Evolutionary conservation across 129 eudicot genomes (phyloP), one percentile per base, ranked within the genome.

Genomic region (Flaveria ramosissima): DNA sequence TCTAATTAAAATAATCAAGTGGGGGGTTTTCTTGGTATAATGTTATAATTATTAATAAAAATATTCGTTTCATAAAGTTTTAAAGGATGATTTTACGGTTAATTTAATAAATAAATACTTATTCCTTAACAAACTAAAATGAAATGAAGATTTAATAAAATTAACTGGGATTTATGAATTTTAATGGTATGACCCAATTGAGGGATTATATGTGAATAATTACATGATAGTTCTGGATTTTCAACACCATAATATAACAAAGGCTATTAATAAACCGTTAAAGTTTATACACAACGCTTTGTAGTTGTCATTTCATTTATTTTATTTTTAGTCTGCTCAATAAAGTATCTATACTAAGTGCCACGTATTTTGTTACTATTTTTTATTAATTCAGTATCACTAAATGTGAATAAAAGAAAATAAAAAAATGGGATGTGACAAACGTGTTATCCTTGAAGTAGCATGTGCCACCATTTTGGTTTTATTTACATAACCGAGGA

Each of bases 401-500:
- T 56, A 20, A 7, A 56, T 56, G 1, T 56, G 4, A 56, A 56
- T 21, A 19, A 20, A 7, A 7, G 3, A 20, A 57, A 21, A 20
- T 0, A 0, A 16, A 10, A 57, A 57, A 57, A 57, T 8, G 64
- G 17, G 16, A 57, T 8, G 15, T 21, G 17, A 20, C 32, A 20
- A 9, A 20, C 13, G 64, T 57, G 32, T 10, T 23, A 57, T 21
- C 64, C 32, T 20, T 57, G 14, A 57, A 21, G 32, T 59, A 59
- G 16, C 36, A 21, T 59, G 21, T 59, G 65, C 65, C 13, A 57
- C 16, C 64, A 57, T 57, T 57, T 57, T 57, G 64, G 63, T 57
- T 20, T 57, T 21, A 20, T 57, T 57, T 57, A 57, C 23, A 8
- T 57, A 17, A 57, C 32, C 36, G 10, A 57, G 64, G 64, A 57